Base-by-base conservation (phyloP, 1,284 basidiomycete species). In the Neonothopanus nambi region DNA sequence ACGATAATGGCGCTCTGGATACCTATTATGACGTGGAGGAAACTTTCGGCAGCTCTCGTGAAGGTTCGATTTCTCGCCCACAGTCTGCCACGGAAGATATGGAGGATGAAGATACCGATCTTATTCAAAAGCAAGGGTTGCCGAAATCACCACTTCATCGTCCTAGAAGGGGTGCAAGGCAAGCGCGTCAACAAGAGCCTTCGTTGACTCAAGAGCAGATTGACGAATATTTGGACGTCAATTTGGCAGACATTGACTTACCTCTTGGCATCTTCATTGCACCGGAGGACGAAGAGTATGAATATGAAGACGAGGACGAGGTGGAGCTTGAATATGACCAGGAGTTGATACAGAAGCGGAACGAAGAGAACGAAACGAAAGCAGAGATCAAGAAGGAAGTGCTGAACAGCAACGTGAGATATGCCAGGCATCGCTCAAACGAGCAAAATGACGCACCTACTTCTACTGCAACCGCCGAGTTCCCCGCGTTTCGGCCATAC, bases 211-310 rank as follows among this genome's bases (percentile, higher is more conserved):
- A 33, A 13, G 30, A 33, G 2, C 30, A 33, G 30, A 33, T 33
- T 13, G 30, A 33, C 30, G 30, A 33, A 33, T 33, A 33, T 9
- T 13, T 4, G 9, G 30, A 33, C 13, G 30, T 33, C 13, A 33
- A 3, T 8, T 2, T 33, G 8, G 30, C 30, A 9, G 4, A 9
- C 3, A 33, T 33, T 33, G 4, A 13, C 30, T 9, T 33, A 13
- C 49, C 49, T 5, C 30, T 28, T n/a, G 49, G 49, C 12, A 28
- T 51, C n/a, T 51, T 35, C 5, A 24, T 51, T n/a, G 49, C 40
- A 12, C 30, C 49, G 13, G 49, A 44, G 13, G 43, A 51, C 23
- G 49, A 43, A 33, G 30, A 33, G 15, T 41, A 40, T 20, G 48
- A 50, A 18, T 50, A 41, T 21, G 9, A 36, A 33, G 49, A 51